Evolutionary conservation across 192 early-diverging fungal species (phyloP).

Genomic region (Rhizophlyctis rosea): DNA sequence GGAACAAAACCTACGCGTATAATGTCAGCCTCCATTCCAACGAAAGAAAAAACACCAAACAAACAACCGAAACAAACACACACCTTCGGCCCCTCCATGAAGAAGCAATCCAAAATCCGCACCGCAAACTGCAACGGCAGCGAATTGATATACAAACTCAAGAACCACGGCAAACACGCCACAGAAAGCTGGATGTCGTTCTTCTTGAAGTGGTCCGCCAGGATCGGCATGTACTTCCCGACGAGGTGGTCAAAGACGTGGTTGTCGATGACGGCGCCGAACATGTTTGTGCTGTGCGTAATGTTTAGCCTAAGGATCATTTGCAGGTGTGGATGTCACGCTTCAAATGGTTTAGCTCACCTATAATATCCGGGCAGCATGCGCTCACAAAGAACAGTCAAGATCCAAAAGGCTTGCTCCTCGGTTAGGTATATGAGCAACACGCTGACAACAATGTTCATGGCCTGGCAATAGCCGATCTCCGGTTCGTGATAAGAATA

Average conservation of each 20-base stretch:
- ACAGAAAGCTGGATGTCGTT: conserved; percentile 94
- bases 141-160: conserved; percentile 94
- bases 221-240: conserved; percentile 85
- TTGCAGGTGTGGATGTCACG: neutral
- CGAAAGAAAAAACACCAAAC: conserved; percentile 4
- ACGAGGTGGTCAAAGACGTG: conserved; percentile 87
- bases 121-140: conserved; percentile 88
- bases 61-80: neutral
- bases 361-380: conserved; percentile 93
- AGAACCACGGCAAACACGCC: conserved; percentile 96
- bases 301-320: neutral
- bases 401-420: conserved; percentile 96
- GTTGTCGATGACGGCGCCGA: conserved; percentile 94
- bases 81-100: conserved; percentile 90
- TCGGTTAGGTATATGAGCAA: conserved; percentile 92
- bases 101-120: conserved; percentile 93
- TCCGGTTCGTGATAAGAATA: conserved; percentile 66
- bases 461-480: conserved; percentile 99
- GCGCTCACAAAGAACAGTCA: conserved; percentile 83
- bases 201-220: conserved; percentile 78
- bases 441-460: conserved; percentile 97
- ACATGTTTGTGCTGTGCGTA: conserved; percentile 87
- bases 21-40: neutral
- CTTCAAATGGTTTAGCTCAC: conserved; percentile 18
- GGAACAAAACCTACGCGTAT: conserved; percentile 89